These are phyloP conservation scores for Niveomyces coronatus DNA, from an alignment of 2,329 filamentous ascomycete species.

Conservation along the genomic window DNA sequence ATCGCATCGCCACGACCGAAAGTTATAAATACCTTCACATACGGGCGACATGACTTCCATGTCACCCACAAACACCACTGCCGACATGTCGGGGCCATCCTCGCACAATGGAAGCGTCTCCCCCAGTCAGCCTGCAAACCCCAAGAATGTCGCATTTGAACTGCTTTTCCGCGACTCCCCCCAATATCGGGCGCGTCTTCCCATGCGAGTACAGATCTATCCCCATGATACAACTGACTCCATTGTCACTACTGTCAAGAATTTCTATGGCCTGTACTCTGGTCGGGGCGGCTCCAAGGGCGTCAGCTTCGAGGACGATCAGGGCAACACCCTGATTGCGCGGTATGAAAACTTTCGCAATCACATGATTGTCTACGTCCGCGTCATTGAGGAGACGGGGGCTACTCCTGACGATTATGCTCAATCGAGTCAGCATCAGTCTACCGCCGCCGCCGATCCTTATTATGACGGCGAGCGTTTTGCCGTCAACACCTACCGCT, in stretches of 20 bases:
- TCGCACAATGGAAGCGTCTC: slow-evolving; percentile 35
- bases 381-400: slow-evolving; percentile 58
- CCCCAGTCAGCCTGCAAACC: slow-evolving; percentile 36
- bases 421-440: slow-evolving; percentile 9
- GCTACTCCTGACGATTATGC: slow-evolving; percentile 33
- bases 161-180: slow-evolving; percentile 59
- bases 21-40: slow-evolving; percentile 18
- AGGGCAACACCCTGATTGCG: slow-evolving; percentile 84
- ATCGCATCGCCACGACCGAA: slow-evolving; percentile 16
- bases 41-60: slow-evolving; percentile 33
- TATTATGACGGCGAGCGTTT: slow-evolving; percentile 46
- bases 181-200: slow-evolving; percentile 62
- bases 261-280: slow-evolving; percentile 95
- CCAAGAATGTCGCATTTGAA: slow-evolving; percentile 73
- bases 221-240: slow-evolving; percentile 95
- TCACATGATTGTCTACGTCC: slow-evolving; percentile 88
- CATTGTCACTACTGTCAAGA: slow-evolving; percentile 96
- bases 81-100: slow-evolving; percentile 23
- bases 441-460: slow-evolving; percentile 31
- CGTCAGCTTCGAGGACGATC: slow-evolving; percentile 88
- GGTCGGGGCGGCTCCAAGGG: slow-evolving; percentile 59
- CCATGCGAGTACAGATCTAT: slow-evolving; percentile 84
- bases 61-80: slow-evolving; percentile 31
- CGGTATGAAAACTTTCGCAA: slow-evolving; percentile 91
- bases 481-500: slow-evolving; percentile 36